These are phyloP conservation scores for Nyssa sinensis DNA, from an alignment of 148 eudicot species.

Conservation along the genomic window DNA sequence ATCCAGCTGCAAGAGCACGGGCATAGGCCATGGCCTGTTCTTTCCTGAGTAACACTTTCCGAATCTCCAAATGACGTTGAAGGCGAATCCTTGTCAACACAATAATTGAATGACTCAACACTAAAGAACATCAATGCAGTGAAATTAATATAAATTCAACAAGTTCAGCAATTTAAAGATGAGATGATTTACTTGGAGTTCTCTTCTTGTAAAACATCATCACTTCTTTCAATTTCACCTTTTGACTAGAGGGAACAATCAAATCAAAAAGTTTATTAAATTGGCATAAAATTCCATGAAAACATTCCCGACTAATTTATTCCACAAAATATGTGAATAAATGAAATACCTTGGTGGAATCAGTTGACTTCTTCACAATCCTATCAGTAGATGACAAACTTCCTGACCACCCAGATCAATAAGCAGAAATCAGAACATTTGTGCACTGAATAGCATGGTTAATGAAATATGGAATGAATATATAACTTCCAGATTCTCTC, in stretches of 20 bases:
- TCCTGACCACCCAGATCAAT: conserved; percentile 22
- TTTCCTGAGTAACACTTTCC: conserved; percentile 50
- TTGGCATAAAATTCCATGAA: neutral
- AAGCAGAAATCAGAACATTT: neutral
- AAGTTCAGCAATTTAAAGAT: neutral
- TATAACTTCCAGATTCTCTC: too few relatives aligned
- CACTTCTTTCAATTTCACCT: conserved; percentile 31
- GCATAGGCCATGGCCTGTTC: conserved; percentile 71
- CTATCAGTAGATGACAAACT: conserved; percentile 29
- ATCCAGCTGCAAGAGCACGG: conserved; percentile 62
- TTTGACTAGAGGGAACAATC: conserved; percentile 21
- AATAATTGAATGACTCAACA: conserved; percentile 16
- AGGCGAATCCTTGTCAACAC: conserved; percentile 38
- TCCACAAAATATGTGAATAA: neutral
- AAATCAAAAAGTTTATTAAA: neutral
- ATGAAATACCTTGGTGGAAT: conserved; percentile 37
- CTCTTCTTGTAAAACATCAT: conserved; percentile 36
- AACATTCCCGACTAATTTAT: neutral
- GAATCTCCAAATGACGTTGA: conserved; percentile 49
- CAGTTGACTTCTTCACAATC: conserved; percentile 33
- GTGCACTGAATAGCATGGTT: neutral
- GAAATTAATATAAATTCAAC: neutral
- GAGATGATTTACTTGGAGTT: conserved; percentile 41
- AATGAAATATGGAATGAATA: neutral
- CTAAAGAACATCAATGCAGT: neutral